Evolutionary conservation across 106 monocot genomes (phyloP).

Genomic region (Acorus calamus): DNA sequence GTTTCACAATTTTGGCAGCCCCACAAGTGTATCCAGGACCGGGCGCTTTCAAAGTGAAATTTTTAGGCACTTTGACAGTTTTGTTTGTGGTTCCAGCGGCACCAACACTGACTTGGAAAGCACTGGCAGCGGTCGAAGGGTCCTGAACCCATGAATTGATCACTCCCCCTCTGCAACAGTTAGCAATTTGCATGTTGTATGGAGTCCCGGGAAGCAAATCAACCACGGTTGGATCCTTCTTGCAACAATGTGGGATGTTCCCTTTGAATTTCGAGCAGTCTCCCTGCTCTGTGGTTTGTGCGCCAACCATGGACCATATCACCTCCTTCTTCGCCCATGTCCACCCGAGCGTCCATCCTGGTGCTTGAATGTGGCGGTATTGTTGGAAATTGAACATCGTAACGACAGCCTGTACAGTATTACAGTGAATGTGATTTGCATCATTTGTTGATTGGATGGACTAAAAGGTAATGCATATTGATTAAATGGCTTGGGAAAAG

Average conservation of each 20-base stretch:
- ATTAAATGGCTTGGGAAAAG: too few relatives aligned
- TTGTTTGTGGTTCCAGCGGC: constrained; percentile 55
- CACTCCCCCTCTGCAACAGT: constrained; percentile 83
- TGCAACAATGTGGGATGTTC: constrained; percentile 58
- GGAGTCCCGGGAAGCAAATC: constrained; percentile 73
- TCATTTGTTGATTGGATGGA: too few relatives aligned
- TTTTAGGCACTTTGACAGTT: constrained; percentile 53
- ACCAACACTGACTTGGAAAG: constrained; percentile 73
- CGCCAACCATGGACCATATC: constrained; percentile 64
- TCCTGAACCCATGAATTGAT: constrained; percentile 58
- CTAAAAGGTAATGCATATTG: too few relatives aligned
- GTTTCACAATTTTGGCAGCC: constrained; percentile 34
- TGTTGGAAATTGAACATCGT: constrained; percentile 71
- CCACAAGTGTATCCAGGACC: constrained; percentile 81
- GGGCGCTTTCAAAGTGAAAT: constrained; percentile 62
- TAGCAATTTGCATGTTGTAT: constrained; percentile 67
- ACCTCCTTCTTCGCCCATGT: constrained; percentile 74
- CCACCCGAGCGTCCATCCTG: constrained; percentile 78
- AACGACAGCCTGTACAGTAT: constrained; percentile 37
- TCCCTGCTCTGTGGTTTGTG: constrained; percentile 64
- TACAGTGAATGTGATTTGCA: too few relatives aligned
- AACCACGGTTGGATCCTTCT: constrained; percentile 46
- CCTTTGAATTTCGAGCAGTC: constrained; percentile 67
- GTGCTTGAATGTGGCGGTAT: constrained; percentile 73
- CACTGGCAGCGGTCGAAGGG: constrained; percentile 39